These are phyloP conservation scores for Neofusicoccum laricinum DNA, from an alignment of 2,329 filamentous ascomycete genomes.

Conservation along the genomic window DNA sequence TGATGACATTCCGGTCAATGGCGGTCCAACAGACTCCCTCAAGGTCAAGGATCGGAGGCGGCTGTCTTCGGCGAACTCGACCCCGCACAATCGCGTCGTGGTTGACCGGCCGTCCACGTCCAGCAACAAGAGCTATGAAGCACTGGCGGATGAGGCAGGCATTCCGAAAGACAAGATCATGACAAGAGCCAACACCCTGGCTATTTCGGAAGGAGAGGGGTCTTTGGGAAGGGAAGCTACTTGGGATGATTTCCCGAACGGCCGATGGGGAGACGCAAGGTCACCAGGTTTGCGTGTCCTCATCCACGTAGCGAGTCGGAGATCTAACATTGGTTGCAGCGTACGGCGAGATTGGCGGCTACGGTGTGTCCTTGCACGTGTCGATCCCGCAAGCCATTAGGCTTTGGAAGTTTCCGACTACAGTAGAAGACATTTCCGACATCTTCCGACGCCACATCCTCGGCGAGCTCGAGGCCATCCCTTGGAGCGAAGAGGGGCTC, in stretches of 20 bases:
- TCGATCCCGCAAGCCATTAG: constrained; percentile 77
- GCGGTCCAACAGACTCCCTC: constrained; percentile 27
- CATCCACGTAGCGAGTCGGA: background rate
- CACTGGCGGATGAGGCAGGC: constrained; percentile 72
- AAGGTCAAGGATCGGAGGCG: constrained; percentile 50
- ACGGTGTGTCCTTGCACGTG: constrained; percentile 92
- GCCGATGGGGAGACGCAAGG: constrained; percentile 87
- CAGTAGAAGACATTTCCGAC: constrained; percentile 67
- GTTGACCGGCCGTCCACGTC: constrained; percentile 62
- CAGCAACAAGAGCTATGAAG: constrained; percentile 54
- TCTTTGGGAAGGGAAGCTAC: constrained; percentile 88
- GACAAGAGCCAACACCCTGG: constrained; percentile 77
- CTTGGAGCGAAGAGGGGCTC: constrained; percentile 90
- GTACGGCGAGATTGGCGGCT: constrained; percentile 97
- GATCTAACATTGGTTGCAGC: constrained; percentile 43
- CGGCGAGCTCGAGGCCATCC: constrained; percentile 76
- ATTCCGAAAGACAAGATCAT: constrained; percentile 71
- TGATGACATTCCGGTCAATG: constrained; percentile 34
- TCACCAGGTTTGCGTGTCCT: constrained; percentile 55
- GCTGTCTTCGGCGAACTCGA: constrained; percentile 76
- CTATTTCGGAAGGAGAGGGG: constrained; percentile 92
- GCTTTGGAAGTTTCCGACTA: constrained; percentile 79
- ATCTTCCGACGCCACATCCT: constrained; percentile 80
- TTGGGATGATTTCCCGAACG: constrained; percentile 98
- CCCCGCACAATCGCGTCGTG: constrained; percentile 84